Percentiles rank a stretch among this genome's conserved stretches.
Conservation (phyloP, 495 filamentous ascomycete genomes). For the Xylaria acuta region DNA sequence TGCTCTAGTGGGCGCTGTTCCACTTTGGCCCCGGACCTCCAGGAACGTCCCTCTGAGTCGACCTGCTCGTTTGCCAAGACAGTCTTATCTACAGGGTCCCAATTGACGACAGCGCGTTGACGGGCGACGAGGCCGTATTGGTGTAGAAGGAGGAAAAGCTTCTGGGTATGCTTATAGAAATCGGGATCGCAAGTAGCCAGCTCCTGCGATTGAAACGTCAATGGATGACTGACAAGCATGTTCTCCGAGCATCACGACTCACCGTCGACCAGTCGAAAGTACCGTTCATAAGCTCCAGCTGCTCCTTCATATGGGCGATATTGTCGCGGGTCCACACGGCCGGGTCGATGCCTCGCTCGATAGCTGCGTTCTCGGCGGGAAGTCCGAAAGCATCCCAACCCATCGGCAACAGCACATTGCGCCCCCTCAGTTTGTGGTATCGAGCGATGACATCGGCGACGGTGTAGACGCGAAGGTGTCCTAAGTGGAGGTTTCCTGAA, state of each 20-base stretch:
- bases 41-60: constrained; percentile 80
- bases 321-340: constrained; percentile 80
- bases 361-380: constrained; percentile 93
- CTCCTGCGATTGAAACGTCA: constrained; percentile 60
- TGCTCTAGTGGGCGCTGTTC: constrained; percentile 81
- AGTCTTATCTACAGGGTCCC: constrained; percentile 87
- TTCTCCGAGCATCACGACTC: constrained; percentile 43
- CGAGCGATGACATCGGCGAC: constrained; percentile 85
- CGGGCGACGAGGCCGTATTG: constrained; percentile 79
- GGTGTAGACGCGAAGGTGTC: constrained; percentile 87
- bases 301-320: constrained; percentile 83
- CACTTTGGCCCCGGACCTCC: constrained; percentile 86
- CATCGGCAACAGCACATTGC: constrained; percentile 83
- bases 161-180: constrained; percentile 90
- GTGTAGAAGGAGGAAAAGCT: constrained; percentile 77
- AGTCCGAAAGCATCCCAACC: constrained; percentile 94
- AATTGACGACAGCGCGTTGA: constrained; percentile 82
- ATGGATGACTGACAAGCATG: constrained; percentile 24
- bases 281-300: constrained; percentile 76
- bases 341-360: constrained; percentile 80
- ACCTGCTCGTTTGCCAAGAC: constrained; percentile 94
- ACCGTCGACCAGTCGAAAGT: constrained; percentile 84
- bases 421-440: constrained; percentile 76
- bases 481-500: constrained; percentile 87
- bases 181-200: constrained; percentile 79